phyloP scores from a whole-genome alignment of 139 green algal species.

The Chlamydomonas eustigma region DNA sequence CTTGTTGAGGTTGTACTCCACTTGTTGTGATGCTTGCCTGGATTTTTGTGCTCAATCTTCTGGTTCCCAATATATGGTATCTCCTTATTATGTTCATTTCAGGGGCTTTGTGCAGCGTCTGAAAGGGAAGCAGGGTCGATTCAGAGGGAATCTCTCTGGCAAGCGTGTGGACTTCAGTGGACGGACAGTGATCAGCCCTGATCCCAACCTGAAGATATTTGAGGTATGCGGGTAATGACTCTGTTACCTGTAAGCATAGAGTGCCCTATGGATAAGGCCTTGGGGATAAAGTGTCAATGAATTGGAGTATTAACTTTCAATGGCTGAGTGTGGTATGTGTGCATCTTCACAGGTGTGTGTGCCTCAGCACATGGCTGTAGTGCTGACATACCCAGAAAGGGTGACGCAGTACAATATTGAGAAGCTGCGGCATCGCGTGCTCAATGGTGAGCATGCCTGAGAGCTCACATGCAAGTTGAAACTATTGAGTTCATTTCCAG shows the following conservation, averaged over 20 bases:
- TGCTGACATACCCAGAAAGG: conserved; percentile 91
- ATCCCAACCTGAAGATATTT: conserved; percentile 93
- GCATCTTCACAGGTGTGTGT: conserved; percentile 71
- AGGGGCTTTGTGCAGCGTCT: conserved; percentile 96
- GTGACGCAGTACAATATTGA: conserved; percentile 92
- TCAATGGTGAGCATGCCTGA: conserved; percentile 69
- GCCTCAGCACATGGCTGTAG: conserved; percentile 83
- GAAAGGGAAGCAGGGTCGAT: conserved; percentile 98
- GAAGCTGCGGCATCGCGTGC: conserved; percentile 66
- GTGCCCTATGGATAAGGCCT: too few relatives aligned
- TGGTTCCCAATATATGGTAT: neutral
- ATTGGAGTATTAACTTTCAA: neutral
- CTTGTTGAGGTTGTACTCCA: too few relatives aligned
- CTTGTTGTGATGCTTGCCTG: neutral
- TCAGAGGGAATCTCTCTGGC: conserved; percentile 89
- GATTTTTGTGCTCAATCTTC: neutral
- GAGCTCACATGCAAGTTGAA: too few relatives aligned
- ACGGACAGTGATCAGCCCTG: conserved; percentile 95
- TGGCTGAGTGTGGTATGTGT: neutral
- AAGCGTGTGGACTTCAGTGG: conserved; percentile 98
- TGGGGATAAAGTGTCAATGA: too few relatives aligned
- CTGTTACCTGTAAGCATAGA: too few relatives aligned
- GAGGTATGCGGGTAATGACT: conserved; percentile 52
- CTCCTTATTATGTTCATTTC: neutral
- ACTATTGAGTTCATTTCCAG: too few relatives aligned